Base-by-base conservation (phyloP, 352 stramenopile species). In the Pythium folliculosum region DNA sequence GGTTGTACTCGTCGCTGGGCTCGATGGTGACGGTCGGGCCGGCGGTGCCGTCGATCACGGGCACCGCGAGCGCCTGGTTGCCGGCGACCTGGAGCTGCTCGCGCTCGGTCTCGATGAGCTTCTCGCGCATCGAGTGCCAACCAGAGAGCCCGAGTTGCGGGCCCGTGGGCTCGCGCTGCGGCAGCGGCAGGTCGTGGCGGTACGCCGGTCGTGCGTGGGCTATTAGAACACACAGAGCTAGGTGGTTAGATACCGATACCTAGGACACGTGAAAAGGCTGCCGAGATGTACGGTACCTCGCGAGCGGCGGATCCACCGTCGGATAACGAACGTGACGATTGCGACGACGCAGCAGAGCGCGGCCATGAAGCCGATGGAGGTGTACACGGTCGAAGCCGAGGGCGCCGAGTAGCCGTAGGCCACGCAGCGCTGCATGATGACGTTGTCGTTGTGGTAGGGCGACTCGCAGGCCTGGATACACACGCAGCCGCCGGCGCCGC, bases 101-200 rank as follows among this genome's bases (percentile, higher is more conserved):
- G 21, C 56, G 60, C 63, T 79, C 73, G 0, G 57, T 64, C 44
- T 83, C 69, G 43, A 88, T 88, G 23, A 88, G 80, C 32, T 86
- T 84, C 67, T 86, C 76, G 10, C 75, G 73, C 59, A 86, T 75
- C 25, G 80, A 82, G 45, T 72, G 82, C 80, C 80, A 88, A 50
- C 80, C 80, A 0, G 61, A 71, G 27, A 88, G 72, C 27, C 65
- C 70, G 21, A 88, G 70, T n/a, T 71, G 74, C 27, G 76, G 77
- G 9, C 80, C 77, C 6, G 60, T 62, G 1, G 68, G 76, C 12
- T 65, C 59, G 50, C 66, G 59, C 22, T 51, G 51, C 13, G 59
- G 44, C 16, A 72, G 59, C 13, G n/a, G 65, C 23, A 59, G 17
- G 30, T 62, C 50, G 30, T 67, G 65, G 52, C 65, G 48, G 35